Conservation (phyloP, 129 eudicot species). For the Flaveria bidentis region DNA sequence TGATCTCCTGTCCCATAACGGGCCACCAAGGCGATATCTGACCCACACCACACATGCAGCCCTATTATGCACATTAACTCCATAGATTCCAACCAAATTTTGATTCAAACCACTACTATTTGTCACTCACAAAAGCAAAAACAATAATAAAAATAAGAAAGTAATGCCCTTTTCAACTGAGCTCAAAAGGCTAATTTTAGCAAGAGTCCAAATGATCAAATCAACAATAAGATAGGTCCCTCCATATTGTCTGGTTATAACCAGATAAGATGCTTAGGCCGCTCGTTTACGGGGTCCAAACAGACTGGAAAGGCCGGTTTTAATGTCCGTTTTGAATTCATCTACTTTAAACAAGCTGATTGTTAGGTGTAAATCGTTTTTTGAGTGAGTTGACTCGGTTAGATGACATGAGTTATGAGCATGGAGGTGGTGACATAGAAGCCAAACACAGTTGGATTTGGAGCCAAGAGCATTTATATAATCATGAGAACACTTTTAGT, state of each 20-base stretch:
- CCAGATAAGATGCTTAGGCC: conserved; percentile 35
- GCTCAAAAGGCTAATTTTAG: conserved; percentile 21
- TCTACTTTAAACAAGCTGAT: conserved; percentile 5
- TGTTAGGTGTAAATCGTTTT: background rate
- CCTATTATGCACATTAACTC: conserved; percentile 35
- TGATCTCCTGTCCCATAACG: conserved; percentile 23
- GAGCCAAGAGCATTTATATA: conserved; percentile 3
- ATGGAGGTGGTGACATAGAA: background rate
- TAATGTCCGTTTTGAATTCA: conserved; percentile 9
- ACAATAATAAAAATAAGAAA: background rate
- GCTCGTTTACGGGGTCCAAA: conserved; percentile 23
- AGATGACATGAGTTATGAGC: background rate
- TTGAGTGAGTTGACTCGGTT: conserved; percentile 5
- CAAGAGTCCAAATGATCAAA: conserved; percentile 36
- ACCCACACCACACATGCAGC: conserved; percentile 43
- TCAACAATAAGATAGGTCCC: conserved; percentile 31
- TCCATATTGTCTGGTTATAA: conserved; percentile 29
- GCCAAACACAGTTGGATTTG: conserved; percentile 16
- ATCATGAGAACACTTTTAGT: background rate
- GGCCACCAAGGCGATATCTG: conserved; percentile 18
- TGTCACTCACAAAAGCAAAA: conserved; percentile 23
- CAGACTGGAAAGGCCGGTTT: conserved; percentile 23
- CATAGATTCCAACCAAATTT: conserved; percentile 25
- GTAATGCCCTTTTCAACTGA: conserved; percentile 15
- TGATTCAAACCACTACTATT: conserved; percentile 29